Percentiles rank a stretch among this genome's conserved stretches.
Evolutionary conservation across 768 basidiomycete species (phyloP).

Genomic region (Mycena rebaudengoi): DNA sequence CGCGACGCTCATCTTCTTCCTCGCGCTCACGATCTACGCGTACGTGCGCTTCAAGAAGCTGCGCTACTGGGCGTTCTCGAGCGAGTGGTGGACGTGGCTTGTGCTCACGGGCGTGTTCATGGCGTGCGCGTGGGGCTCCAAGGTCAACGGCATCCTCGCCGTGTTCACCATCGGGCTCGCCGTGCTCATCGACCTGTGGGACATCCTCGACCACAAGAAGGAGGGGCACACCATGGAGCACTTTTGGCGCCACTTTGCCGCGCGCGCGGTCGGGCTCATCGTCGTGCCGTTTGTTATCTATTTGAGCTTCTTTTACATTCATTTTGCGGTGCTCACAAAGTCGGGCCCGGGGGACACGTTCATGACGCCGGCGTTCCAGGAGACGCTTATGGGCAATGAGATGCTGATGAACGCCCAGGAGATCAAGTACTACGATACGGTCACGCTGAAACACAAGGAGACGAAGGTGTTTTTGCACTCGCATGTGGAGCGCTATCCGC

Average conservation of each 20-base stretch:
- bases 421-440: constrained; percentile 89
- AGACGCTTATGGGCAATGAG: constrained; percentile 92
- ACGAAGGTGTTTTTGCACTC: constrained; percentile 95
- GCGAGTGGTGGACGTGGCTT: constrained; percentile 96
- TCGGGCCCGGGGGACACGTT: constrained; percentile 95
- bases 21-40: constrained; percentile 90
- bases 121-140: constrained; percentile 96
- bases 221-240: constrained; percentile 80
- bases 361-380: constrained; percentile 99
- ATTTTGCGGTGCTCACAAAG: constrained; percentile 86
- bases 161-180: constrained; percentile 90
- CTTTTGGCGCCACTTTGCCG: constrained; percentile 89
- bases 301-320: constrained; percentile 94
- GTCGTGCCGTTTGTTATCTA: constrained; percentile 90
- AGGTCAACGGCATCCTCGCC: constrained; percentile 95
- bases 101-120: constrained; percentile 90
- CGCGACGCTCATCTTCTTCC: constrained; percentile 94
- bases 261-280: constrained; percentile 87
- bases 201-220: constrained; percentile 84
- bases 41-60: constrained; percentile 96
- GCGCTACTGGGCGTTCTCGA: constrained; percentile 88
- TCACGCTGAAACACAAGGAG: constrained; percentile 91
- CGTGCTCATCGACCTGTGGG: constrained; percentile 95
- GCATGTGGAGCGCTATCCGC: constrained; percentile 88
- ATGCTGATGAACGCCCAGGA: constrained; percentile 93